phyloP scores from a whole-genome alignment of 2,329 filamentous ascomycete species.

The Ophiostoma triangulosporum region DNA sequence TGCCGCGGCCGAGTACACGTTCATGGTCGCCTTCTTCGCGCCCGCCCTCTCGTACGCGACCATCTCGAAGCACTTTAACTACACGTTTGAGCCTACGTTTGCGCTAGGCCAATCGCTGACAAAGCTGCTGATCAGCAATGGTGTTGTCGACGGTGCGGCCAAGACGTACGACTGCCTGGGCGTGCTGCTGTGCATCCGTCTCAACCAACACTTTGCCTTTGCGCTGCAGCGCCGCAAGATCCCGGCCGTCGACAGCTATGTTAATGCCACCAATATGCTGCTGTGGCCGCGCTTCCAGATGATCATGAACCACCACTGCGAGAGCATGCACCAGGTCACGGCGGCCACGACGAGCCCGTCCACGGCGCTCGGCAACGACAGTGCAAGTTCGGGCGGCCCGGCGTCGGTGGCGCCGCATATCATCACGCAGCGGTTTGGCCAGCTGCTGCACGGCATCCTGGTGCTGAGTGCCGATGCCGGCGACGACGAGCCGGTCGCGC shows the following conservation, averaged over 20 bases:
- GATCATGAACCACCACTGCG: constrained; percentile 85
- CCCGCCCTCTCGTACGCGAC: constrained; percentile 60
- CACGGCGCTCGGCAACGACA: constrained; percentile 19
- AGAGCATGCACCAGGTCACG: constrained; percentile 52
- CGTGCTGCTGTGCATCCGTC: constrained; percentile 74
- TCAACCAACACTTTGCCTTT: constrained; percentile 91
- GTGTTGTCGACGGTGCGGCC: neutral
- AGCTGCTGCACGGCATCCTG: constrained; percentile 76
- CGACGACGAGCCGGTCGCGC: constrained; percentile 83
- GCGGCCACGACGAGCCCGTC: neutral
- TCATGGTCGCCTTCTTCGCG: constrained; percentile 80
- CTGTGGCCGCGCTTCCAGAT: constrained; percentile 93
- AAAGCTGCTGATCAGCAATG: constrained; percentile 52
- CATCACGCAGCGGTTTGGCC: constrained; percentile 87
- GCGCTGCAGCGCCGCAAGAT: constrained; percentile 85
- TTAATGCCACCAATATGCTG: constrained; percentile 91
- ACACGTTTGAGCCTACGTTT: constrained; percentile 84
- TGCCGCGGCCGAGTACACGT: constrained; percentile 85
- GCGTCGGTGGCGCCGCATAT: constrained; percentile 77
- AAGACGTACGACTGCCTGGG: constrained; percentile 75
- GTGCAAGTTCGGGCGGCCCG: constrained; percentile 29
- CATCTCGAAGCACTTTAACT: constrained; percentile 70
- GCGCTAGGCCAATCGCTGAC: constrained; percentile 67
- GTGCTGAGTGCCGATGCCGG: constrained; percentile 76
- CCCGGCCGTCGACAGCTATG: constrained; percentile 76